Evolutionary conservation across 306 rosid genomes (phyloP), one percentile per base, ranked within the genome.

Genomic region (Vigna reflexopilosa): DNA sequence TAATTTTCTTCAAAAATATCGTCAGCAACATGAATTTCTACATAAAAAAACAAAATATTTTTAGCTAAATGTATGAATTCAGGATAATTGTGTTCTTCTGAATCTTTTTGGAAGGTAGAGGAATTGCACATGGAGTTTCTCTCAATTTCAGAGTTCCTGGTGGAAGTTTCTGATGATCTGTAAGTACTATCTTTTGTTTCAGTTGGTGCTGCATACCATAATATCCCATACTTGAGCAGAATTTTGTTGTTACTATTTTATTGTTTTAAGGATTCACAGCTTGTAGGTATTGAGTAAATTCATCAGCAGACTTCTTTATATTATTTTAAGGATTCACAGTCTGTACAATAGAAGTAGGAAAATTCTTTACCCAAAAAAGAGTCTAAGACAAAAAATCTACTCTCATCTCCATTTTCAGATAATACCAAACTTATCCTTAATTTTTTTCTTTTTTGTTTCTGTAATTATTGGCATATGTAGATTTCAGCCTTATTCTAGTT

Each of bases 81-180:
- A n/a, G 83, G 65, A 69, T 78, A 76, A 81, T 67, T 78, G 36
- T 80, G 54, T 77, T 84, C 72, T 80, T 82, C 77, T 73, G 79
- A 88, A 90, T 82, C 82, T 77, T 72, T 82, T 75, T 36, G 86
- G 77, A 88, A 94, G 97, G 91, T 89, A 62, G 85, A 88, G 66
- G 93, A 90, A 86, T 81, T 94, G 89, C 96, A 94, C 82, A 92
- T 94, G 97, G 93, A 90, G 51, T 94, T 94, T 77, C 90, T 94
- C 24, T 94, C 93, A 62, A 77, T 88, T 82, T 90, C 96, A 58
- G 98, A 94, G 82, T 94, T 94, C 85, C 76, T 94, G 19, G 96
- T 94, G 76, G 98, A 94, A 83, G 84, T 94, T 80, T 87, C 96
- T 72, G 97, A 94, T 85, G 97, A 92, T 86, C 80, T 94, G 98